These are phyloP conservation scores for Penstemon davidsonii DNA, from an alignment of 257 asterid species.

Conservation along the genomic window DNA sequence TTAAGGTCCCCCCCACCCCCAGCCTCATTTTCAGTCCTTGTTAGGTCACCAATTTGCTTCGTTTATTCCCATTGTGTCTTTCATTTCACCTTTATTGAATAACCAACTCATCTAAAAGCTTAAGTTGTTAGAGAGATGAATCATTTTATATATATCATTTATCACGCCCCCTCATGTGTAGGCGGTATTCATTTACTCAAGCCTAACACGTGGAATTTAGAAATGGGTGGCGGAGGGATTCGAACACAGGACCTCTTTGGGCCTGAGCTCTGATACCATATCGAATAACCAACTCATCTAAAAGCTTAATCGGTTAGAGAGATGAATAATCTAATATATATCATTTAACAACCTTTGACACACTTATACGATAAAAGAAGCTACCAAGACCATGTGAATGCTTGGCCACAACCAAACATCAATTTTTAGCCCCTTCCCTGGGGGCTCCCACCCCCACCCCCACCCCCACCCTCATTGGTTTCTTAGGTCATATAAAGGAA, in stretches of 20 bases:
- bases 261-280: no score
- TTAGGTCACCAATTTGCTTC: slow-evolving; percentile 46
- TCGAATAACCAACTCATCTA: no score
- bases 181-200: no score
- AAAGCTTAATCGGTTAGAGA: no score
- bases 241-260: no score
- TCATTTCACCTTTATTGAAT: slow-evolving; percentile 32
- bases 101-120: no score
- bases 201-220: no score
- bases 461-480: slow-evolving; percentile 32
- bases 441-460: slow-evolving; percentile 36
- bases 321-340: no score
- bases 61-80: slow-evolving; percentile 63
- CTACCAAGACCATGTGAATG: slow-evolving; percentile 69
- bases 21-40: slow-evolving; percentile 29
- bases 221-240: no score
- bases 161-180: no score
- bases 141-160: no score
- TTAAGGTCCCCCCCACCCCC: slow-evolving; percentile 66
- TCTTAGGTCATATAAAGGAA: slow-evolving; percentile 31
- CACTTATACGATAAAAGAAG: slow-evolving; percentile 47
- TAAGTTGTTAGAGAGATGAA: no score
- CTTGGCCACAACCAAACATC: slow-evolving; percentile 57
- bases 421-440: slow-evolving; percentile 29
- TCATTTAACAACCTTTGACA: slow-evolving; percentile 33